Evolutionary conservation across 306 rosid genomes (phyloP), one percentile per base, ranked within the genome.

Genomic region (Glycine tomentella): DNA sequence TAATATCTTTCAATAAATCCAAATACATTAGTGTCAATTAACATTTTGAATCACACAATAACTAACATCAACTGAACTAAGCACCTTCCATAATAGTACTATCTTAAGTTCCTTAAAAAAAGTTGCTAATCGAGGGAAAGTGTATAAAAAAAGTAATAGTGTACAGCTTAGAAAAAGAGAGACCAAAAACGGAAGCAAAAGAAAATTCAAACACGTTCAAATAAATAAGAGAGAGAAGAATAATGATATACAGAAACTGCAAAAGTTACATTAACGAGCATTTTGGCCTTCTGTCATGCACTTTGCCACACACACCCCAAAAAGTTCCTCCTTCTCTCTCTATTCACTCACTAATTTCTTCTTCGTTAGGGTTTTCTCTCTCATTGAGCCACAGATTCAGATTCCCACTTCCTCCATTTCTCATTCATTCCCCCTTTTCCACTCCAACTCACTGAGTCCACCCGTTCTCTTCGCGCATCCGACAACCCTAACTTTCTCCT

Each of bases 341-440:
- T 36, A 3, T 36, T 36, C 40, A 36, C 3, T 55, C 6, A 7
- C 61, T 55, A 7, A n/a, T 33, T 61, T 62, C 40, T 36, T 36
- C 42, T 62, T 61, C 50, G 8, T 31, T 84, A 76, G 87, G 87
- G 82, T 80, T 84, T 84, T 84, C 83, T 80, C 81, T 75, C 80
- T 84, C 84, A 76, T 51, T 14, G 25, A 58, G 56, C 77, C 77
- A 56, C 78, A 74, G 95, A 89, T 91, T 89, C 91, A 73, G 92
- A 91, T 87, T 91, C 95, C 38, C 45, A 51, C 4, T 75, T 57
- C 34, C 76, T 12, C 59, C 76, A 33, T 77, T 69, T 69, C 31
- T 14, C 80, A 15, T 78, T 77, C 78, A 17, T 33, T 59, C 36
- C 17, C 9, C 38, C 31, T 34, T 34, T 34, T 34, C 31, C 2